Conservation (phyloP, 352 stramenopile genomes). For the Pythium phragmiticola region DNA sequence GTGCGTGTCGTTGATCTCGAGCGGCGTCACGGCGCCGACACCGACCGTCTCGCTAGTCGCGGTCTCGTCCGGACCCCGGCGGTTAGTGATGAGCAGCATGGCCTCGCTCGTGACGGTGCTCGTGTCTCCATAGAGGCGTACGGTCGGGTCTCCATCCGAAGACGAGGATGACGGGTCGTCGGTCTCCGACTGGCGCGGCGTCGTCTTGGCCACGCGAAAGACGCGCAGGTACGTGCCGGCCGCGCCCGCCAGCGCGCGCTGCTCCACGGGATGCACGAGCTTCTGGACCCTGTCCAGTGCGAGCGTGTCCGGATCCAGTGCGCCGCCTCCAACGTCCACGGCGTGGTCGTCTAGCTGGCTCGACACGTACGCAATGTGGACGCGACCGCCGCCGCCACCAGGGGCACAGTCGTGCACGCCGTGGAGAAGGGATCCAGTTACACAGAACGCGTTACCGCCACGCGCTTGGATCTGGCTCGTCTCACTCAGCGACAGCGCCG, state of each 20-base stretch:
- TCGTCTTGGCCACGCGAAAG: constrained; percentile 41
- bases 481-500: constrained; percentile 41
- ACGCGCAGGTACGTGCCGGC: constrained; percentile 67
- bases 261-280: constrained; percentile 37
- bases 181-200: neutral
- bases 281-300: constrained; percentile 19
- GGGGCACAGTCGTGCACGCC: constrained; percentile 47
- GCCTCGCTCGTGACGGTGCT: neutral
- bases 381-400: constrained; percentile 57
- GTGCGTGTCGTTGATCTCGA: neutral
- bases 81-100: constrained; percentile 12
- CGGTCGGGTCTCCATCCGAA: neutral
- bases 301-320: constrained; percentile 18
- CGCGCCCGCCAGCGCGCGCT: constrained; percentile 47
- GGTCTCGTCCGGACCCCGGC: neutral
- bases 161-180: too few species aligned
- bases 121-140: neutral
- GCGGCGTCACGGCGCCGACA: constrained; percentile 13
- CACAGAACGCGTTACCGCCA: constrained; percentile 53
- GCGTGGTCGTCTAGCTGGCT: constrained; percentile 55
- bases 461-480: constrained; percentile 38
- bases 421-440: constrained; percentile 15
- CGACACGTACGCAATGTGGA: constrained; percentile 69
- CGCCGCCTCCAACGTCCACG: constrained; percentile 57
- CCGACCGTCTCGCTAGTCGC: neutral